Evolutionary conservation across 1,284 basidiomycete genomes (phyloP).

Genomic region (Cystobasidiaceae sp.): DNA sequence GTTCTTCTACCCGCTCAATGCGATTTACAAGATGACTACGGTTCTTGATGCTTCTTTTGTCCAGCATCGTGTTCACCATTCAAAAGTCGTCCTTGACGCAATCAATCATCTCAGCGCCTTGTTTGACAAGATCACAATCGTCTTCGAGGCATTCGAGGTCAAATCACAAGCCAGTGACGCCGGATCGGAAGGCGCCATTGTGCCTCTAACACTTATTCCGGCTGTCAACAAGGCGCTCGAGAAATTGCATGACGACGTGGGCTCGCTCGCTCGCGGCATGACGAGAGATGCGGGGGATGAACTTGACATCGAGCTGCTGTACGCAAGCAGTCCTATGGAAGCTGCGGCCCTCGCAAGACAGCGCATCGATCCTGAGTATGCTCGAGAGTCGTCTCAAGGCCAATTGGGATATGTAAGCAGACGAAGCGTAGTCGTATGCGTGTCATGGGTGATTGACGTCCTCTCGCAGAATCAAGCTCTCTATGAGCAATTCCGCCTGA

Average conservation of each 20-base stretch:
- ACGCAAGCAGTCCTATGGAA: background rate
- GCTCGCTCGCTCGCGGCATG: background rate
- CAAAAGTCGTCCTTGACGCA: background rate
- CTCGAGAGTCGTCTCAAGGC: background rate
- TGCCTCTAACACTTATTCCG: background rate
- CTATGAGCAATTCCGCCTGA: background rate
- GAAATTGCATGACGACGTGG: background rate
- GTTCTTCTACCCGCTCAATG: conserved; percentile 18
- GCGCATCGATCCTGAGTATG: conserved; percentile 2
- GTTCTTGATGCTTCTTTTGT: background rate
- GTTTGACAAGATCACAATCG: conserved; percentile 19
- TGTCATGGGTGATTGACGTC: too few relatives aligned
- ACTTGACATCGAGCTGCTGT: conserved; percentile 6
- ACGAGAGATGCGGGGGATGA: background rate
- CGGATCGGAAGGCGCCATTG: background rate
- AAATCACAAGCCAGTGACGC: background rate
- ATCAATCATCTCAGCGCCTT: background rate
- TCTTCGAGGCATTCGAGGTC: conserved; percentile 13
- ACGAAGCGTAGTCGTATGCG: background rate
- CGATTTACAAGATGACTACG: conserved; percentile 1
- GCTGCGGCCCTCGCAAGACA: conserved; percentile 7
- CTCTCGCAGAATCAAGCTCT: background rate
- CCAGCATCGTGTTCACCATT: background rate
- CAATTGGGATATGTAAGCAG: conserved; percentile 9
- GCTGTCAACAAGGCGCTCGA: conserved; percentile 10